Evolutionary conservation across 2,329 filamentous ascomycete species (phyloP), one percentile per base, ranked within the genome.

Genomic region (Arachnopeziza araneosa): DNA sequence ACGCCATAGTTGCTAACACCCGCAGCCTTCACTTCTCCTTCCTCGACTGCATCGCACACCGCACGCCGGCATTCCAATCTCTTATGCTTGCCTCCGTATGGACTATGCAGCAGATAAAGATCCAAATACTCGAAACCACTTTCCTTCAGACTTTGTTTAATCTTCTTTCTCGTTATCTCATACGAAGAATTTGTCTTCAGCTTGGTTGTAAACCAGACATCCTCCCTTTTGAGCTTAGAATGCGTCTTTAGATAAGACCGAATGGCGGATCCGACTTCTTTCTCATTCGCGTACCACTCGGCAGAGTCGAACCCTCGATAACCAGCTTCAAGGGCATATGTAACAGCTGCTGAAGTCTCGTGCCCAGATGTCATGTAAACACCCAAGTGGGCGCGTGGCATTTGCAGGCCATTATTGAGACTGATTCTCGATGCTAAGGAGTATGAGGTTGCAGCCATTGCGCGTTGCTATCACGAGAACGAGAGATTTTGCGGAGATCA

Each of bases 141-240:
- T 59, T 82, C 81, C 53, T 84, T 79, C 3, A 92, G 78, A 30
- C 83, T 88, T 70, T 82, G 72, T 63, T 79, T 83, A 64, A 95
- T 90, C 0, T 87, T 86, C 62, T 76, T 77, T 55, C 86, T 81
- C 24, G 89, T 89, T 2, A 78, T 76, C n/a, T 88, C 81, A 72
- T 93, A 93, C 4, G 81, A 80, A 1, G 79, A 79, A 67, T 76
- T 76, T 60, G 80, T 84, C 1, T 84, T 85, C 17, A 95, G 80
- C 76, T 95, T 96, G 44, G 87, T 88, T 0, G 90, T 95, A 72
- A 90, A 93, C 74, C 90, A 90, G 57, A 95, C 78, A 68, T 93
- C 85, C 59, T 86, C 82, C 5, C 90, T 82, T 64, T 78, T 81
- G 26, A 91, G 71, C 0, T 76, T 78, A 0, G 77, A 67, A 63